Evolutionary conservation across 2,329 filamentous ascomycete species (phyloP).

Genomic region (Phialocephala sp.): DNA sequence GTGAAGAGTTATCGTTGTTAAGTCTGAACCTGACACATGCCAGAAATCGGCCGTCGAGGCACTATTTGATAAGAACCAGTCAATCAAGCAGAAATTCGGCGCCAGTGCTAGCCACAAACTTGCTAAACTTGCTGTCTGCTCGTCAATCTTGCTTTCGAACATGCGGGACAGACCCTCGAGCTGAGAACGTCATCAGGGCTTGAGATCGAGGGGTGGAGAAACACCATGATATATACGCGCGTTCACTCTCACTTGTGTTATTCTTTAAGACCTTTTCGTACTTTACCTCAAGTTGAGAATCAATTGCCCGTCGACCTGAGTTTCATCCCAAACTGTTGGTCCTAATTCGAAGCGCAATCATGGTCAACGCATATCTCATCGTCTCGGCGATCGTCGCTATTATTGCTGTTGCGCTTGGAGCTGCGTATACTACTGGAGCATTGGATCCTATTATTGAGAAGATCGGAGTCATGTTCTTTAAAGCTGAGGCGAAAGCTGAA

Average conservation of each 20-base stretch:
- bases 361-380: slow-evolving; percentile 37
- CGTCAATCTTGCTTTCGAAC: slow-evolving; percentile 17
- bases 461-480: slow-evolving; percentile 47
- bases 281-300: not conserved
- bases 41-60: not conserved
- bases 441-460: slow-evolving; percentile 48
- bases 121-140: slow-evolving; percentile 12
- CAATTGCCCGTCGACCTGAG: not conserved
- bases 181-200: slow-evolving; percentile 12
- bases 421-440: slow-evolving; percentile 47
- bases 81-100: not conserved
- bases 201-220: not conserved
- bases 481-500: slow-evolving; percentile 50
- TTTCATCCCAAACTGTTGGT: not conserved
- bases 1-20: not conserved
- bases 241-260: not conserved
- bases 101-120: not conserved
- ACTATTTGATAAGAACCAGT: slow-evolving; percentile 10
- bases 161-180: slow-evolving; percentile 14
- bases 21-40: not conserved
- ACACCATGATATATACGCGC: not conserved
- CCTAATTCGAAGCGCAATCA: slow-evolving; percentile 21
- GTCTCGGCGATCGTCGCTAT: slow-evolving; percentile 42
- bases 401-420: slow-evolving; percentile 41
- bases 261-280: not conserved